Evolutionary conservation across 2,329 filamentous ascomycete genomes (phyloP), one percentile per base, ranked within the genome.

Genomic region (Colletotrichum eleusines): DNA sequence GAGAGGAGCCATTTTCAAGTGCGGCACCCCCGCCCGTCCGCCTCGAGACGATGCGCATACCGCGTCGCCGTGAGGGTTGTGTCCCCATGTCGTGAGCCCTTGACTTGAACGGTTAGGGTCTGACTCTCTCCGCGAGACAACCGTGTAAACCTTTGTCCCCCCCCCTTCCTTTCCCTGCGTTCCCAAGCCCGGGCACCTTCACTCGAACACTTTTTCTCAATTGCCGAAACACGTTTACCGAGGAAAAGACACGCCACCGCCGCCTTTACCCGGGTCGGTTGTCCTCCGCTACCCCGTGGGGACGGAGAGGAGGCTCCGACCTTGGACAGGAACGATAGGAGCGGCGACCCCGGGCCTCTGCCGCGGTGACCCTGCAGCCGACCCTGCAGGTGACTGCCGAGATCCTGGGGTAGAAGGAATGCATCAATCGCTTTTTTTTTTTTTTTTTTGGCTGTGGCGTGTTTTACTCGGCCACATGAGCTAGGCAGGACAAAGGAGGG

Each of bases 191-290:
- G 14, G 26, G 44, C 26, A n/a, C 48, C 26, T 26, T 14, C 2
- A 35, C 55, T 44, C 23, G 38, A 28, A 31, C 38, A 23, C 33
- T 35, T 66, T 42, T 42, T 20, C 2, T 18, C 18, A n/a, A 20
- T 33, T n/a, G 65, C 48, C 60, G 58, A 53, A 63, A 50, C 59
- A 42, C 51, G 23, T 12, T 31, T 20, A 57, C 31, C 16, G 40
- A 23, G 28, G 35, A 40, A 33, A 54, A 40, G 23, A 12, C 18
- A 50, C 31, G 23, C 40, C 31, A 20, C 40, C 26, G 33, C 44
- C 51, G 53, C 53, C 60, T 14, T 64, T 44, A 53, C 55, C 66
- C 66, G 66, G n/a, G 66, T 61, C 66, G 42, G 9, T 8, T 16
- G 31, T 33, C 38, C 33, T 58, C 48, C 55, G 63, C 48, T 44